Base-by-base conservation (phyloP, 192 early-diverging fungal species). In the Umbelopsis sp. region DNA sequence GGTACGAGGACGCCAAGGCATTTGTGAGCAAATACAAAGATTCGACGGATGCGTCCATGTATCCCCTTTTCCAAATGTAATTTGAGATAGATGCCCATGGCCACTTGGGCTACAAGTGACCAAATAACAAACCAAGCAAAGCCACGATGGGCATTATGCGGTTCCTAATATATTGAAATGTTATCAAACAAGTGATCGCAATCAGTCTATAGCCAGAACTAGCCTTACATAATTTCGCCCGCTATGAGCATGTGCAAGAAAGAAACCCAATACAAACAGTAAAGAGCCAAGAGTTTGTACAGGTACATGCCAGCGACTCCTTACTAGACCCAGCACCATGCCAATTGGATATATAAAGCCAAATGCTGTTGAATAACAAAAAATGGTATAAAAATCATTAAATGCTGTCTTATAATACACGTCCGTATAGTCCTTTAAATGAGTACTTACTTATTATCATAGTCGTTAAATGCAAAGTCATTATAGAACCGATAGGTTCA, bases 81-180 rank as follows among this genome's bases (percentile, higher is more conserved):
- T 73, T 84, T 86, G 30, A 91, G 79, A 66, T 91, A 91, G 48
- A 84, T 66, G 20, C 89, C 89, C 1, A 83, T 66, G 12, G 66
- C 76, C 18, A 87, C 53, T 80, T 91, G 89, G 2, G 69, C 69
- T 4, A 33, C 49, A 23, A 91, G 74, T 35, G 81, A 69, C 84
- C 84, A 84, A 13, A 91, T 69, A 66, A 91, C 85, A 44, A 86
- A 71, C 72, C 84, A 77, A 66, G 84, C 86, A 77, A 91, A 89
- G 67, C 83, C 79, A 72, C 85, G 78, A 77, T 91, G 89, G 11
- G 87, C 84, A 64, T 84, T 85, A n/a, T 89, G 75, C 4, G 78
- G 78, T 49, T 80, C 78, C 76, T 78, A 55, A 25, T 9, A 1
- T 13, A 46, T n/a, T 45, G 4, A 68, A 20, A 20, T 12, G 27